Evolutionary conservation across 352 stramenopile species (phyloP), one percentile per base, ranked within the genome.

Genomic region (Globisporangium recalcitrans): DNA sequence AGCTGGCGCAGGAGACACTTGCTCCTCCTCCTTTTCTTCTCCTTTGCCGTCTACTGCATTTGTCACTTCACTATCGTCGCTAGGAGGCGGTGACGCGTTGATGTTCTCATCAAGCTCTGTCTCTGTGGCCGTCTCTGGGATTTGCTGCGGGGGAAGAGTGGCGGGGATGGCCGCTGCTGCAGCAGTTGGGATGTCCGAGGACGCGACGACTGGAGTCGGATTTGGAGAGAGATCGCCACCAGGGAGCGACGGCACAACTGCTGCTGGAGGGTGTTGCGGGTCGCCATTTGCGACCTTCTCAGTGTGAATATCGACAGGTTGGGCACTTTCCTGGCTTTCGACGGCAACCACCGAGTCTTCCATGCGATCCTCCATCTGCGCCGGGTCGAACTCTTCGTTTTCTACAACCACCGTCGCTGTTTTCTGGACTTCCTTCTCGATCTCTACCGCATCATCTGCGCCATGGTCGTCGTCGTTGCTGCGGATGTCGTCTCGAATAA

Each of bases 341-440:
- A 26, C 49, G 27, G 32, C 16, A 6, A 55, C 27, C 16, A 14
- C 16, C 1, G 49, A 38, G 16, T 55, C 26, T 14, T 55, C 49
- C 27, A 55, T 55, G 19, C 49, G 49, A 26, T 55, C 26, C 27
- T 55, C 27, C 26, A 38, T 55, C 49, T 26, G 49, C 8, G 16
- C 49, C 26, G 49, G 26, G 9, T 24, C 9, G 49, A 55, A 55
- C 7, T 26, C 7, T 9, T 55, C 26, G 19, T 40, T 55, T 1
- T 55, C 49, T 36, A 9, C 8, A 24, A 34, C 13, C 47, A 54
- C 26, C 11, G 16, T 1, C 27, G n/a, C 44, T 22, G 21, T 6
- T n/a, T 55, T 31, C 27, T 55, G 49, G 16, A 26, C 16, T 55
- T 40, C 27, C 49, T 38, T 32, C 14, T 38, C 21, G 5, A 22